These are phyloP conservation scores for Metarhizium humberi DNA, from an alignment of 2,329 filamentous ascomycete species.

Conservation along the genomic window DNA sequence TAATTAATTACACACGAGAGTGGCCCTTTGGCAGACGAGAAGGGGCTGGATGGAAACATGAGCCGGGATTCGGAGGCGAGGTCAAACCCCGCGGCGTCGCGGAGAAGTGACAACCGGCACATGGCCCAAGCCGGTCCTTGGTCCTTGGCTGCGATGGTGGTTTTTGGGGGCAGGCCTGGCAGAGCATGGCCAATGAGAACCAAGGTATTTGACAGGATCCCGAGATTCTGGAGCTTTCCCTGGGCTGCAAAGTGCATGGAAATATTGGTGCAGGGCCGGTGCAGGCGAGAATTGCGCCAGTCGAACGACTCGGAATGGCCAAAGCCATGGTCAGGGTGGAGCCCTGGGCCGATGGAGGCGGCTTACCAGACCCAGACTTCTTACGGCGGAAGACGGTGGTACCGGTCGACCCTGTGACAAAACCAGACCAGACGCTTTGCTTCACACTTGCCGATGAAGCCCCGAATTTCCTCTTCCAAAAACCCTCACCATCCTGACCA, in stretches of 20 bases:
- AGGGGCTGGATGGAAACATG: no score
- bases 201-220: background rate
- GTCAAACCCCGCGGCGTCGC: background rate
- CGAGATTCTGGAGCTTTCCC: background rate
- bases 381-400: no score
- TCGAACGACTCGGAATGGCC: background rate
- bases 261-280: background rate
- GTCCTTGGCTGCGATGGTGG: no score
- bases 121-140: no score
- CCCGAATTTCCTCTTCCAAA: background rate
- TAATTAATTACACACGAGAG: background rate
- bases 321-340: background rate
- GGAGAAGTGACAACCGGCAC: no score
- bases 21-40: background rate
- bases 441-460: background rate
- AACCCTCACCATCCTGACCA: background rate
- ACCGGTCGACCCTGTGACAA: no score
- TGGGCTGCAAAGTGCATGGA: background rate
- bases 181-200: slow-evolving; percentile 1
- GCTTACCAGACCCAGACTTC: no score
- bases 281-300: background rate
- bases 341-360: background rate
- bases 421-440: background rate
- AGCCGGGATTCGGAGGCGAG: no score
- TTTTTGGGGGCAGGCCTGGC: background rate